A percentile compares a stretch with the other conserved stretches of the same genome.
Evolutionary conservation across 306 rosid species (phyloP).

Genomic region (Morella rubra): DNA sequence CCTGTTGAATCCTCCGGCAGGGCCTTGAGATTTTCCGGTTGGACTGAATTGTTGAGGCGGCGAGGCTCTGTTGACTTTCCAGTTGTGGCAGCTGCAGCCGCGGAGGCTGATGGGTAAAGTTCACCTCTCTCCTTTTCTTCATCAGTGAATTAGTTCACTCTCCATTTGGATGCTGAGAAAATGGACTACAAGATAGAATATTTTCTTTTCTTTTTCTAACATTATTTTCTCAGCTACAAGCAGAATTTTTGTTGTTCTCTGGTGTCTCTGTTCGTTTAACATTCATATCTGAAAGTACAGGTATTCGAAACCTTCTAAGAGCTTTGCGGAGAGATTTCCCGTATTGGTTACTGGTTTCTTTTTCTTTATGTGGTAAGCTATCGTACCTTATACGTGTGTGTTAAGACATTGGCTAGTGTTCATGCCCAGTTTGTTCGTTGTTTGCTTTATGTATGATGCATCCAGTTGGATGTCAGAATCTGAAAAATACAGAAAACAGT

Average conservation of each 20-base stretch:
- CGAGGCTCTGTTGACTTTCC: conserved; percentile 33
- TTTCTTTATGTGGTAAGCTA: conserved; percentile 83
- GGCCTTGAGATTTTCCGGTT: conserved; percentile 29
- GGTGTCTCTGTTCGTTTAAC: background rate
- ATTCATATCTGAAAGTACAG: conserved; percentile 24
- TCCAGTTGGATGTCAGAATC: background rate
- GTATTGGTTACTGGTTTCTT: conserved; percentile 78
- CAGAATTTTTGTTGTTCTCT: background rate
- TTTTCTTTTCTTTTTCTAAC: background rate
- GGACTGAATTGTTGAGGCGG: conserved; percentile 36
- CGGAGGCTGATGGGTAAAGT: conserved; percentile 58
- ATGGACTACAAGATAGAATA: background rate
- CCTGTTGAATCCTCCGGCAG: conserved; percentile 23
- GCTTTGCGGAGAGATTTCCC: conserved; percentile 59
- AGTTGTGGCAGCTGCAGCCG: conserved; percentile 49
- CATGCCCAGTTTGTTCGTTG: conserved; percentile 24
- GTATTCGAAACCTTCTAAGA: conserved; percentile 39
- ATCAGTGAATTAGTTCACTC: background rate
- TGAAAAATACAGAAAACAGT: background rate
- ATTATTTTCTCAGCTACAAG: background rate
- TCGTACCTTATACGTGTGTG: background rate
- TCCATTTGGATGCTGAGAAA: conserved; percentile 27
- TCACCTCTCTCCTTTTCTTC: background rate
- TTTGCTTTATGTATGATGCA: background rate
- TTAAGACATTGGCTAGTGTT: background rate